Evolutionary conservation across 768 basidiomycete species (phyloP).

Genomic region (Lentinula guzmanii): DNA sequence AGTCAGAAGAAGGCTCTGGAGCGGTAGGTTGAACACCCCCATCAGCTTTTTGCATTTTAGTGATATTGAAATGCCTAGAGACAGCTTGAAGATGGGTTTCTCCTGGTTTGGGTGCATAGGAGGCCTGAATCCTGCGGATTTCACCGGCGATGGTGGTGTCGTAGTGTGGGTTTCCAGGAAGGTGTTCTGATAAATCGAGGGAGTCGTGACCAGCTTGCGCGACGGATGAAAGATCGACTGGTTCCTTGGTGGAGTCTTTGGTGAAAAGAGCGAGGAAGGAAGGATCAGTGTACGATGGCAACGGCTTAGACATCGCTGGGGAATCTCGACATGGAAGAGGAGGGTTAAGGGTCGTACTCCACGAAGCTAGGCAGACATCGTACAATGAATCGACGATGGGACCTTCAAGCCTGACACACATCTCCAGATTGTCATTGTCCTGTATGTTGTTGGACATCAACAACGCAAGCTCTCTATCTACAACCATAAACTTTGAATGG

Average conservation of each 20-base stretch:
- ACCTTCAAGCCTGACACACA: conserved; percentile 51
- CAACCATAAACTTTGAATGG: conserved; percentile 65
- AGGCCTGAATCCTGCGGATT: conserved; percentile 15
- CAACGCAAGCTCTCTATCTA: conserved; percentile 61
- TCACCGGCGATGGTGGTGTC: conserved; percentile 18
- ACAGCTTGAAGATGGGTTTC: conserved; percentile 23
- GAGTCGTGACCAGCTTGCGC: not conserved
- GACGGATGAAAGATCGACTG: not conserved
- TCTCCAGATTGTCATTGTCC: conserved; percentile 29
- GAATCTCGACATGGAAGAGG: conserved; percentile 33
- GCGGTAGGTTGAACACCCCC: conserved; percentile 24
- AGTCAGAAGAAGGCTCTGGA: conserved; percentile 14
- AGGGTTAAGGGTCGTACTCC: conserved; percentile 44
- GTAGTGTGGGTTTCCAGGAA: conserved; percentile 15
- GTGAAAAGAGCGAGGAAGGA: not conserved
- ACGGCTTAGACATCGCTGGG: conserved; percentile 19
- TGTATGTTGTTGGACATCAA: conserved; percentile 69
- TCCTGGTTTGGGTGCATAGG: conserved; percentile 13
- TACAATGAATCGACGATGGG: conserved; percentile 65
- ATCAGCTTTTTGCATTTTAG: conserved; percentile 27
- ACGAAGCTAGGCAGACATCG: conserved; percentile 62
- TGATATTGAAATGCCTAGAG: conserved; percentile 30
- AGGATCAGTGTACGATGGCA: conserved; percentile 34
- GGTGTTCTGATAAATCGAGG: conserved; percentile 13
- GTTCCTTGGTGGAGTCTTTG: not conserved